These are phyloP conservation scores for Coemansia sp. DNA, from an alignment of 192 early-diverging fungal genomes.

Conservation along the genomic window DNA sequence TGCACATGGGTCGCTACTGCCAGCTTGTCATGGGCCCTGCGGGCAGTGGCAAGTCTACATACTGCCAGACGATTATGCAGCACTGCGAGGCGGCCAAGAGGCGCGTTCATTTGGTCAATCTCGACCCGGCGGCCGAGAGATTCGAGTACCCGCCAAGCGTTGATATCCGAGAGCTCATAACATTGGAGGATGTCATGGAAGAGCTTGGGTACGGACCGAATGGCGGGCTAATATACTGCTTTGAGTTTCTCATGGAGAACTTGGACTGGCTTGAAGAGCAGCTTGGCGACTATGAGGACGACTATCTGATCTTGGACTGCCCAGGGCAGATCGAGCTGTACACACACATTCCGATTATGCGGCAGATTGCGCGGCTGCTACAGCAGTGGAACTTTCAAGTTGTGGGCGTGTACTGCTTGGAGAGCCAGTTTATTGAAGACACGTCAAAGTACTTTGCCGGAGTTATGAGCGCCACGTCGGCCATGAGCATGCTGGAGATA, in stretches of 20 bases:
- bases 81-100: slow-evolving; percentile 85
- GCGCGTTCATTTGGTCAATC: slow-evolving; percentile 87
- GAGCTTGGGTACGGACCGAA: slow-evolving; percentile 97
- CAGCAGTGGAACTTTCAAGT: slow-evolving; percentile 75
- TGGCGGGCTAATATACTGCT: slow-evolving; percentile 93
- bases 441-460: slow-evolving; percentile 96
- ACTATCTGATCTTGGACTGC: slow-evolving; percentile 96
- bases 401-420: slow-evolving; percentile 91
- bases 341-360: slow-evolving; percentile 97
- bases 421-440: slow-evolving; percentile 95
- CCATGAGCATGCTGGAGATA: slow-evolving; percentile 96
- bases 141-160: slow-evolving; percentile 89
- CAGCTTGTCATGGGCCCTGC: slow-evolving; percentile 98
- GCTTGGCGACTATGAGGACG: slow-evolving; percentile 86
- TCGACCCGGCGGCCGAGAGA: slow-evolving; percentile 96
- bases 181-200: slow-evolving; percentile 97
- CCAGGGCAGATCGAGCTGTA: slow-evolving; percentile 99
- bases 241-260: slow-evolving; percentile 95
- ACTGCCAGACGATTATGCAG: slow-evolving; percentile 92
- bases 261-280: slow-evolving; percentile 97
- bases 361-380: slow-evolving; percentile 68
- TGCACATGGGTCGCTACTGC: slow-evolving; percentile 69
- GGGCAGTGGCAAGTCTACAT: slow-evolving; percentile 94
- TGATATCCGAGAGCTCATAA: slow-evolving; percentile 94
- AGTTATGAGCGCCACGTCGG: slow-evolving; percentile 90